Percentiles rank a stretch among this genome's conserved stretches.
phyloP scores from a whole-genome alignment of 208 protist genomes.

The Crithidia thermophila region DNA sequence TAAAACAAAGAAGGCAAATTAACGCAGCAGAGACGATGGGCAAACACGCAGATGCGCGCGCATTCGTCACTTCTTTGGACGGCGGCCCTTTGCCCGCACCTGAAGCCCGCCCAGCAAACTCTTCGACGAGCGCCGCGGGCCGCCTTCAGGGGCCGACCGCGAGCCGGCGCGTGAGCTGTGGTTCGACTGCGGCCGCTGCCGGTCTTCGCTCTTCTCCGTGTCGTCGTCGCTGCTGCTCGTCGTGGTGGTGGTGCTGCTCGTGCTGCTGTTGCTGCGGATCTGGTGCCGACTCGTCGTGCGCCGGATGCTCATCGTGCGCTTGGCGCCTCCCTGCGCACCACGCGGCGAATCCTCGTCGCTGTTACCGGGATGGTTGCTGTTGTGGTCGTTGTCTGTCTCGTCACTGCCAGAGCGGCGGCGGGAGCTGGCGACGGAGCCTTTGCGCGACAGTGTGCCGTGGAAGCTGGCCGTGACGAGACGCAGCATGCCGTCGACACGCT shows the following conservation, averaged over 20 bases:
- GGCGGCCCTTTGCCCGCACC: neutral
- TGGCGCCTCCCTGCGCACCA: too few relatives aligned
- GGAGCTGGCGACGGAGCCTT: neutral
- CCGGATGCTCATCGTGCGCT: too few relatives aligned
- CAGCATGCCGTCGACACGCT: constrained; percentile 24
- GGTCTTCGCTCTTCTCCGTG: too few relatives aligned
- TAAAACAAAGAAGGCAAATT: too few relatives aligned
- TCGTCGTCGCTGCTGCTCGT: neutral
- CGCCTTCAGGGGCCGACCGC: neutral
- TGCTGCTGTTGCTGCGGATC: neutral
- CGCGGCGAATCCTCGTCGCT: too few relatives aligned
- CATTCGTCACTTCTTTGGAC: neutral
- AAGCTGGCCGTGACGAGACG: constrained; percentile 12
- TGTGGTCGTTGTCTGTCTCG: too few relatives aligned
- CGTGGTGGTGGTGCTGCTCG: neutral
- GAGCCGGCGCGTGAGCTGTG: too few relatives aligned
- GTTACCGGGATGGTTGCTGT: too few relatives aligned
- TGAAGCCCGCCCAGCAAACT: neutral
- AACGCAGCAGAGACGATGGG: too few relatives aligned
- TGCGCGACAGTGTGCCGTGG: constrained; percentile 9
- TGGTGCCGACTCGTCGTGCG: too few relatives aligned
- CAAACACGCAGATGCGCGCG: too few relatives aligned
- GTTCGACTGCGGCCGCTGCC: too few relatives aligned
- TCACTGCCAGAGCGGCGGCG: neutral
- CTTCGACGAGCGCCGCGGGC: neutral